Base-by-base conservation (phyloP, 1,284 basidiomycete species). In the Apiotrichum gamsii region DNA sequence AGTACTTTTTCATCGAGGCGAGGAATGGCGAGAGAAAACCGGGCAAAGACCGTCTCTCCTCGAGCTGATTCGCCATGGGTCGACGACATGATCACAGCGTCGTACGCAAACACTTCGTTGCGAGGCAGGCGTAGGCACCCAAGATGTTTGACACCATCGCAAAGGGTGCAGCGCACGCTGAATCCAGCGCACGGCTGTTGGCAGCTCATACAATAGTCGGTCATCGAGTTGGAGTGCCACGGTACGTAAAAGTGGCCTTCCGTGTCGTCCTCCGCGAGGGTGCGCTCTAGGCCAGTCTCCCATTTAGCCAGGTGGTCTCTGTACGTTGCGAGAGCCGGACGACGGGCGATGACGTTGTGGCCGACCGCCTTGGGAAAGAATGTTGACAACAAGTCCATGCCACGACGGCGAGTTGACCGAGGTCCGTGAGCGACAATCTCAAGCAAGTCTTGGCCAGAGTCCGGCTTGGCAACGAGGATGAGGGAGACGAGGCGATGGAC, bases 341-440 rank as follows among this genome's bases (percentile, higher is more conserved):
- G 53, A 6, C 65, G 60, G 3, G 68, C 57, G 24, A 67, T 56
- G 4, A 49, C 66, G 36, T 80, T 72, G 67, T 88, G 87, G 0
- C 87, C 86, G 23, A 82, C 62, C 2, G 80, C 74, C 39, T 76
- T 75, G 1, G 84, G 82, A 80, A 82, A 88, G 53, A 83, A 78
- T 2, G 77, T 78, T 5, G 74, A 65, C 13, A 90, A 69, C 10
- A 84, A 67, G 39, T 73, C 71, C 46, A 82, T 66, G 9, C 83
- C 84, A 15, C 51, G 40, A 40, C 75, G 74, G 32, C 83, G 74
- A n/a, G 81, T 75, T 43, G 65, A 74, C 6, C 77, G 61, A 0
- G 79, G 77, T 43, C 82, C 80, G 60, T 84, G 82, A 3, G 84
- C 84, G 18, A 82, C 72, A 29, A 87, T 76, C 53, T 84, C 79